Percentiles rank a stretch among this genome's conserved stretches.
These are phyloP conservation scores for Rosellinia necatrix DNA, from an alignment of 2,329 filamentous ascomycete genomes.

Conservation along the genomic window DNA sequence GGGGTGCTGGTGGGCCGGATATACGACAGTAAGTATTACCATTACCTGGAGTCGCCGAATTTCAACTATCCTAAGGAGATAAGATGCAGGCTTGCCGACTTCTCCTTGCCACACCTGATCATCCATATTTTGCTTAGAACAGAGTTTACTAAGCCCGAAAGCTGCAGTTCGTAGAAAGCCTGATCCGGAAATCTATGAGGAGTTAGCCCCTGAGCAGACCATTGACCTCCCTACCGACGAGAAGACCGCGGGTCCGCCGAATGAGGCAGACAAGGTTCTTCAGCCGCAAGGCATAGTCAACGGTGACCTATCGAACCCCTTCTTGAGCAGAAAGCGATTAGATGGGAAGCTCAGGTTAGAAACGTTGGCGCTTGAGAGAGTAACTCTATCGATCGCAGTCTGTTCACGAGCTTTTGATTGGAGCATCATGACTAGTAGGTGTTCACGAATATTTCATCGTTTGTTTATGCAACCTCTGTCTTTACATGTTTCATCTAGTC, in stretches of 20 bases:
- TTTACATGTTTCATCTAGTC: not conserved
- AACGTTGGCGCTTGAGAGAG: conserved; percentile 74
- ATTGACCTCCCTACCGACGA: conserved; percentile 7
- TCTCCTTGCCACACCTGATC: no score
- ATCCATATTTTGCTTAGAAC: not conserved
- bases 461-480: no score
- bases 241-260: not conserved
- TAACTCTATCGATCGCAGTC: conserved; percentile 74
- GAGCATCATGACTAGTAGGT: conserved; percentile 64
- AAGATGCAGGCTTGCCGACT: no score
- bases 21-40: conserved; percentile 57
- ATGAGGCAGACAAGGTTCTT: not conserved
- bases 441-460: no score
- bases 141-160: conserved; percentile 4
- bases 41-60: no score
- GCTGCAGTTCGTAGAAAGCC: conserved; percentile 26
- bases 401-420: conserved; percentile 75
- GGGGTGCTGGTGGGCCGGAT: conserved; percentile 71
- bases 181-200: conserved; percentile 25
- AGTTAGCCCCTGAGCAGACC: conserved; percentile 4
- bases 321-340: conserved; percentile 45
- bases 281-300: not conserved
- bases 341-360: conserved; percentile 69
- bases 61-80: no score
- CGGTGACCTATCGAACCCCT: not conserved